Conservation (phyloP, 2,329 filamentous ascomycete genomes). For the Sclerotinia nivalis region DNA sequence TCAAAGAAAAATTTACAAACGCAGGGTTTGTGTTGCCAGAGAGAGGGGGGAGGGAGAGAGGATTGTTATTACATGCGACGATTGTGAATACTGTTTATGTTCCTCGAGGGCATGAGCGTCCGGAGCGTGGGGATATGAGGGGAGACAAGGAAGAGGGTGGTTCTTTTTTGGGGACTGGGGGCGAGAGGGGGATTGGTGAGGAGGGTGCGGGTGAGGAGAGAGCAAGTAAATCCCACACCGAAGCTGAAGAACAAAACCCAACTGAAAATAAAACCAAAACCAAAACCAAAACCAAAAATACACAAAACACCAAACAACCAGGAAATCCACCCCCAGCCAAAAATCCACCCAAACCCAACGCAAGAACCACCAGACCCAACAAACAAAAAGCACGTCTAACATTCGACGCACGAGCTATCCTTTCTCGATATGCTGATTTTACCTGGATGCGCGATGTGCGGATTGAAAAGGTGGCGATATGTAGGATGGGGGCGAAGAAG, state of each 20-base stretch:
- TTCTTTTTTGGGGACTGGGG: too few relatives aligned
- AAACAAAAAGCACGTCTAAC: constrained; percentile 41
- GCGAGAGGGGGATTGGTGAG: neutral
- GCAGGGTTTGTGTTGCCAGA: constrained; percentile 59
- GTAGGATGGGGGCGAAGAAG: constrained; percentile 80
- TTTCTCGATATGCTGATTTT: constrained; percentile 63
- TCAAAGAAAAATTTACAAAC: constrained; percentile 56
- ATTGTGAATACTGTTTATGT: constrained; percentile 84
- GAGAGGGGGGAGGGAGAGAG: constrained; percentile 47
- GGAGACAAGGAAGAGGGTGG: neutral
- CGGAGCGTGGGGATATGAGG: neutral
- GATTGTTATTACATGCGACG: constrained; percentile 79
- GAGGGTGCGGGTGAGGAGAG: neutral
- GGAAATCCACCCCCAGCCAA: too few relatives aligned
- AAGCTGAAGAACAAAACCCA: too few relatives aligned
- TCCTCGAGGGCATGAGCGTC: constrained; percentile 33
- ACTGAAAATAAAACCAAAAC: too few relatives aligned
- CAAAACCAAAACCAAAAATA: too few relatives aligned
- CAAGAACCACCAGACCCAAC: too few relatives aligned
- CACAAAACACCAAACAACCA: too few relatives aligned
- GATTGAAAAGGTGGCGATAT: constrained; percentile 74
- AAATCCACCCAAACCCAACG: constrained; percentile 30
- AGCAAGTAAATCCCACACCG: too few relatives aligned
- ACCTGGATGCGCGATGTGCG: constrained; percentile 69
- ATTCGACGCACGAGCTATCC: constrained; percentile 56